Evolutionary conservation across 306 rosid species (phyloP).

Genomic region (Prosopis cineraria): DNA sequence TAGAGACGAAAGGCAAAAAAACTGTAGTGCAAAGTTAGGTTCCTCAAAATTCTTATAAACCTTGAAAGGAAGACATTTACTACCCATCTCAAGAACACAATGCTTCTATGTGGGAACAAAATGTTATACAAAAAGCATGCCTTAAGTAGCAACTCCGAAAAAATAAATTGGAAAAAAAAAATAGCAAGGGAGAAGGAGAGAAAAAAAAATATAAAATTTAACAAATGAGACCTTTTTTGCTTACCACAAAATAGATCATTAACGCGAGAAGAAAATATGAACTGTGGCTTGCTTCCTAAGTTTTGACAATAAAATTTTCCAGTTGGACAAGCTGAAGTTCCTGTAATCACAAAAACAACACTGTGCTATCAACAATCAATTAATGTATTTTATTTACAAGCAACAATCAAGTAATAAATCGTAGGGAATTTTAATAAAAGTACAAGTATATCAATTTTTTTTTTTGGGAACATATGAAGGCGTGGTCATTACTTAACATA

Average conservation of each 20-base stretch:
- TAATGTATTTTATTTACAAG: too few species aligned
- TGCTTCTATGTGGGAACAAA: slow-evolving; percentile 15
- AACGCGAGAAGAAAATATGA: slow-evolving; percentile 78
- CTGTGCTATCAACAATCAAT: slow-evolving; percentile 25
- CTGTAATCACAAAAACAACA: slow-evolving; percentile 50
- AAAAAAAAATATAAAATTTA: background rate
- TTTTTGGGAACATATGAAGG: background rate
- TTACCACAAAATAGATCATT: slow-evolving; percentile 87
- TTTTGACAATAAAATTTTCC: slow-evolving; percentile 82
- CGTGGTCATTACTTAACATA: background rate
- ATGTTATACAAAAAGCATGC: background rate
- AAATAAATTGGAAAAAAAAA: background rate
- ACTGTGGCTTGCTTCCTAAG: slow-evolving; percentile 77
- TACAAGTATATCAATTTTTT: background rate
- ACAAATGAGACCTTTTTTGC: slow-evolving; percentile 4
- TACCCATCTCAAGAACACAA: slow-evolving; percentile 10
- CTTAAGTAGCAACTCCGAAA: slow-evolving; percentile 2
- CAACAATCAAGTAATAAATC: slow-evolving; percentile 21
- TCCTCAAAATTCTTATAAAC: background rate
- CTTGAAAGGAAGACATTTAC: background rate
- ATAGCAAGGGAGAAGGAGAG: background rate
- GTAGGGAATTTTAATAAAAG: background rate
- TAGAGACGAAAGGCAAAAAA: background rate
- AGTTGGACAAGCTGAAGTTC: slow-evolving; percentile 85
- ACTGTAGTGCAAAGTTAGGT: background rate